Evolutionary conservation across 2,329 filamentous ascomycete species (phyloP).

Genomic region (Pyrenophora teres): DNA sequence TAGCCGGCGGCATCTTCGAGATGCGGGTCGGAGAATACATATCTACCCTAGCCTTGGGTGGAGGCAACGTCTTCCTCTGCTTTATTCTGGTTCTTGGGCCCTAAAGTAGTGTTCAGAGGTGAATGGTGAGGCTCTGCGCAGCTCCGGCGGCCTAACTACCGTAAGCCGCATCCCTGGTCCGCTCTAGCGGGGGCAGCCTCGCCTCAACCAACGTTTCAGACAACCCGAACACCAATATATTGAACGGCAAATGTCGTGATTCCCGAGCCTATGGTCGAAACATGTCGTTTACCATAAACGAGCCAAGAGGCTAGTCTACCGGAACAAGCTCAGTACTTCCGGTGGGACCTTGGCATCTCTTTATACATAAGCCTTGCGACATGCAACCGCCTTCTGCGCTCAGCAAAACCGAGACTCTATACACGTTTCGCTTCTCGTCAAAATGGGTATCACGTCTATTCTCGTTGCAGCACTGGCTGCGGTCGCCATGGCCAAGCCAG

Average conservation of each 20-base stretch:
- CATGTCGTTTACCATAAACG: constrained; percentile 32
- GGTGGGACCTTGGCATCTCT: constrained; percentile 1
- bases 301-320: constrained; percentile 31
- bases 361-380: constrained; percentile 22
- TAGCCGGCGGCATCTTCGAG: constrained; percentile 30
- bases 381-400: background rate
- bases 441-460: constrained; percentile 32
- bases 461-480: constrained; percentile 29
- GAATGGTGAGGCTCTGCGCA: background rate
- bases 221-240: background rate
- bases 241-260: constrained; percentile 1
- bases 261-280: constrained; percentile 24
- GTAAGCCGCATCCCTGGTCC: too few relatives aligned
- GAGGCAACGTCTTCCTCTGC: constrained; percentile 12
- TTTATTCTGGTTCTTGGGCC: background rate
- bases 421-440: background rate
- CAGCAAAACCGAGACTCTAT: background rate
- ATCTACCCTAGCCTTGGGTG: constrained; percentile 16
- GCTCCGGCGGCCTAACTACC: too few relatives aligned
- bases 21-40: constrained; percentile 2
- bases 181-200: too few relatives aligned
- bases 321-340: constrained; percentile 5
- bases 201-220: background rate
- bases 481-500: constrained; percentile 26
- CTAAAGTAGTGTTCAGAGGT: background rate